Evolutionary conservation across 106 monocot genomes (phyloP).

Genomic region (Hemerocallis citrina): DNA sequence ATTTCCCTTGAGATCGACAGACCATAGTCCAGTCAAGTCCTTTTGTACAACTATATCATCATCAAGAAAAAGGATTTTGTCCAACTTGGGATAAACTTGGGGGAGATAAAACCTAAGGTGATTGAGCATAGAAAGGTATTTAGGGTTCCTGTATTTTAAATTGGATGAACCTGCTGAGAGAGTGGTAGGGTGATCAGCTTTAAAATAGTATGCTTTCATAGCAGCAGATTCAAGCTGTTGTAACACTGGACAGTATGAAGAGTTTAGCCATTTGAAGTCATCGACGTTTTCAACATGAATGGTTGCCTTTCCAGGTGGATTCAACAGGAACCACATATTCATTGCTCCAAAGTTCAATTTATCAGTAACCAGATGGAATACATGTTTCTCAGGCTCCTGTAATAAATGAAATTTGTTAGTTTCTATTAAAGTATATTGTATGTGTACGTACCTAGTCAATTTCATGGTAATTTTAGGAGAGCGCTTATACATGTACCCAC

Average conservation of each 20-base stretch:
- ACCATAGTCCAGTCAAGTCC: conserved; percentile 56
- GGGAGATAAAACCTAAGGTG: conserved; percentile 70
- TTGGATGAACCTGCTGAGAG: conserved; percentile 63
- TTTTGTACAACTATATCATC: conserved; percentile 69
- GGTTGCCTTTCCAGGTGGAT: conserved; percentile 69
- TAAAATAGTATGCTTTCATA: conserved; percentile 78
- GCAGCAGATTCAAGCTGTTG: conserved; percentile 71
- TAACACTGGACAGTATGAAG: conserved; percentile 68
- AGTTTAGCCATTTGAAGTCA: conserved; percentile 76
- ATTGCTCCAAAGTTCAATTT: conserved; percentile 84
- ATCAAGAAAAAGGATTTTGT: conserved; percentile 72
- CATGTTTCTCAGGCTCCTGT: conserved; percentile 80
- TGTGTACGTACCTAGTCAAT: too few species aligned
- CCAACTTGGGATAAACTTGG: conserved; percentile 61
- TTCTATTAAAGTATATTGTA: not conserved
- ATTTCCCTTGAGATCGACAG: conserved; percentile 53
- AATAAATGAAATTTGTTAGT: not conserved
- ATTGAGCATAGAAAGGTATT: conserved; percentile 72
- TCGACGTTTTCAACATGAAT: conserved; percentile 80
- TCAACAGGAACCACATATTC: conserved; percentile 82
- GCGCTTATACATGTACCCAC: too few species aligned
- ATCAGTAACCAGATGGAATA: conserved; percentile 77
- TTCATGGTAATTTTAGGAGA: too few species aligned
- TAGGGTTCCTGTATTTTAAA: conserved; percentile 68
- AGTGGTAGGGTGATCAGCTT: conserved; percentile 54